phyloP scores from a whole-genome alignment of 2,329 filamentous ascomycete genomes.

The Microdochium nivale region DNA sequence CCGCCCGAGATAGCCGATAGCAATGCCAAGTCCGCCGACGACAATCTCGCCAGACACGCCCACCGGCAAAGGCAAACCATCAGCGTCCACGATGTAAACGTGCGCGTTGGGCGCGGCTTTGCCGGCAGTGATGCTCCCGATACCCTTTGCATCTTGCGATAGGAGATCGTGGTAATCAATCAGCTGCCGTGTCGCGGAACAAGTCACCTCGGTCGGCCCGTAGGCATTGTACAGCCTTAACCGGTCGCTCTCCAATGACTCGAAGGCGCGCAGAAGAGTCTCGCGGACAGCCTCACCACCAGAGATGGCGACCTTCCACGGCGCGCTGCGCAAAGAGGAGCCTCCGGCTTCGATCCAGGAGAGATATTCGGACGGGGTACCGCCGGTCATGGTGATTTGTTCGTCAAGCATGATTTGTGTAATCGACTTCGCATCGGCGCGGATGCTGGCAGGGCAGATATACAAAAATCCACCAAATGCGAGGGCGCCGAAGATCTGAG shows the following conservation, averaged over 20 bases:
- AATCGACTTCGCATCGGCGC: conserved; percentile 25
- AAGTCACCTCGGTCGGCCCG: conserved; percentile 19
- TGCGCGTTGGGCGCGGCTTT: conserved; percentile 17
- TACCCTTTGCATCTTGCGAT: too few relatives aligned
- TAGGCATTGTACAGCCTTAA: conserved; percentile 16
- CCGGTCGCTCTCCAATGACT: neutral
- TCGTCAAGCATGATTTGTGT: conserved; percentile 23
- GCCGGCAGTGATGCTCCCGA: neutral
- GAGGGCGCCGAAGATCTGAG: conserved; percentile 26
- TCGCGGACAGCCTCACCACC: conserved; percentile 10
- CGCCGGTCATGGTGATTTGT: conserved; percentile 25
- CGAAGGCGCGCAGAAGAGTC: conserved; percentile 6
- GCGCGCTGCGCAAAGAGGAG: neutral
- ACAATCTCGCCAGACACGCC: conserved; percentile 32
- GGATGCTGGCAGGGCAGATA: conserved; percentile 18
- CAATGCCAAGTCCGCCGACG: conserved; percentile 31
- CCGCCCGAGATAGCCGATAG: conserved; percentile 27
- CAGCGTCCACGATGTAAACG: conserved; percentile 31
- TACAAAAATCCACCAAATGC: conserved; percentile 24
- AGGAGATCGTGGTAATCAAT: neutral
- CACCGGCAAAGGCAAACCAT: conserved; percentile 18
- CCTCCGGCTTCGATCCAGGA: conserved; percentile 16
- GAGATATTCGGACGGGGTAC: conserved; percentile 31
- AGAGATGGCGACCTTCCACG: conserved; percentile 8
- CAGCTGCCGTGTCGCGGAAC: neutral